Conservation (phyloP, 345 rosid species). For the Alliaria petiolata region DNA sequence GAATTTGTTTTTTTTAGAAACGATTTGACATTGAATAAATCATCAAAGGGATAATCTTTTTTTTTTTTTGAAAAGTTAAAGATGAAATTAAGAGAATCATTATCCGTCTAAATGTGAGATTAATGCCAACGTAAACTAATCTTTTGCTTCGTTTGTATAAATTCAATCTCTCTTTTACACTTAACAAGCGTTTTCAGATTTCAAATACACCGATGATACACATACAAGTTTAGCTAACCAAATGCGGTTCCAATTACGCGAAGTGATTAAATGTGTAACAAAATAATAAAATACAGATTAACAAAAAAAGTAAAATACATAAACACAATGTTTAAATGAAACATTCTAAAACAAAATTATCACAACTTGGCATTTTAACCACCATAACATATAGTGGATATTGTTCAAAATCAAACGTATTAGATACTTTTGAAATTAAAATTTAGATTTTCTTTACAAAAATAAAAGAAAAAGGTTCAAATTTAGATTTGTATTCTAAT, state of each 20-base stretch:
- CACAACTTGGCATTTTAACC: neutral
- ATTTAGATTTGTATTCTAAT: too few relatives aligned
- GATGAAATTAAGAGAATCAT: conserved; percentile 4
- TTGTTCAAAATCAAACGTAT: neutral
- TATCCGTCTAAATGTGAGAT: conserved; percentile 26
- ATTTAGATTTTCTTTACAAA: too few relatives aligned
- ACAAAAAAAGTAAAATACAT: neutral
- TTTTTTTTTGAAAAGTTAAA: neutral
- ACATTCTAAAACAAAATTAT: neutral
- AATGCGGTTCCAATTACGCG: neutral
- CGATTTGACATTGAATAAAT: conserved; percentile 14
- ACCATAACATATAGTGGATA: neutral
- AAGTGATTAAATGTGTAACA: neutral
- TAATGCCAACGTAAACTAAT: conserved; percentile 15
- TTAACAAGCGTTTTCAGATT: neutral
- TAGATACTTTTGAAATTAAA: neutral
- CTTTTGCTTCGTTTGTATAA: neutral
- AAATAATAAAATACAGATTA: too few relatives aligned
- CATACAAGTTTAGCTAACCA: neutral
- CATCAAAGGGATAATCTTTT: neutral
- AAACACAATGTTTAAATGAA: neutral
- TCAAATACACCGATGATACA: neutral
- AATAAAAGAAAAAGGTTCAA: too few relatives aligned
- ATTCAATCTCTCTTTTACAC: neutral
- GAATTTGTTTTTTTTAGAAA: conserved; percentile 4